These are phyloP conservation scores for Chytridium lagenaria DNA, from an alignment of 371 early-diverging fungal genomes.

Conservation along the genomic window DNA sequence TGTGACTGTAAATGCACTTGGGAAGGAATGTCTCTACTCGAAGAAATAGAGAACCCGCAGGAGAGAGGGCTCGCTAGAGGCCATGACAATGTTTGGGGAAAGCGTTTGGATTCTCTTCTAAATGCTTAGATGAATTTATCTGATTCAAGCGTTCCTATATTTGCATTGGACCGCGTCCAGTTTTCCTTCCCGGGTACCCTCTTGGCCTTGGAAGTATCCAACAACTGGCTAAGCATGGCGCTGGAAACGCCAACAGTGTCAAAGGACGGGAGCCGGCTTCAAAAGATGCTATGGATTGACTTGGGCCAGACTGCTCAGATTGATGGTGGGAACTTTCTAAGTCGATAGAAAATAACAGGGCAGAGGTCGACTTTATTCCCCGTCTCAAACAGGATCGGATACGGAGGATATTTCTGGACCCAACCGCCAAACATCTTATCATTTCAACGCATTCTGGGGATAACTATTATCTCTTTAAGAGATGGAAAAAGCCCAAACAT, in stretches of 20 bases:
- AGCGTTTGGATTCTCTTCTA: too few relatives aligned
- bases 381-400: slow-evolving; percentile 69
- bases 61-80: too few relatives aligned
- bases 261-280: slow-evolving; percentile 15
- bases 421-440: slow-evolving; percentile 84
- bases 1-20: too few relatives aligned
- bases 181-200: slow-evolving; percentile 76
- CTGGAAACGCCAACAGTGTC: slow-evolving; percentile 53
- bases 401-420: slow-evolving; percentile 79
- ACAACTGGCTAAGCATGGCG: slow-evolving; percentile 77
- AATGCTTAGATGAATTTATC: too few relatives aligned
- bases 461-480: slow-evolving; percentile 81
- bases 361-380: slow-evolving; percentile 79
- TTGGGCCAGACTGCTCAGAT: slow-evolving; percentile 73
- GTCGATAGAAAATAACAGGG: not conserved
- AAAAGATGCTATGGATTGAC: slow-evolving; percentile 71
- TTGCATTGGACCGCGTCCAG: slow-evolving; percentile 81
- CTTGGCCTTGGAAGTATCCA: slow-evolving; percentile 74
- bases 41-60: too few relatives aligned
- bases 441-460: slow-evolving; percentile 86
- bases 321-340: slow-evolving; percentile 53
- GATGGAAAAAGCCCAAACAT: slow-evolving; percentile 76
- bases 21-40: too few relatives aligned
- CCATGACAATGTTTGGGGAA: too few relatives aligned
- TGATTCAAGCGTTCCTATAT: slow-evolving; percentile 61